These are phyloP conservation scores for Volutella citrinella DNA, from an alignment of 2,329 filamentous ascomycete genomes.

Conservation along the genomic window DNA sequence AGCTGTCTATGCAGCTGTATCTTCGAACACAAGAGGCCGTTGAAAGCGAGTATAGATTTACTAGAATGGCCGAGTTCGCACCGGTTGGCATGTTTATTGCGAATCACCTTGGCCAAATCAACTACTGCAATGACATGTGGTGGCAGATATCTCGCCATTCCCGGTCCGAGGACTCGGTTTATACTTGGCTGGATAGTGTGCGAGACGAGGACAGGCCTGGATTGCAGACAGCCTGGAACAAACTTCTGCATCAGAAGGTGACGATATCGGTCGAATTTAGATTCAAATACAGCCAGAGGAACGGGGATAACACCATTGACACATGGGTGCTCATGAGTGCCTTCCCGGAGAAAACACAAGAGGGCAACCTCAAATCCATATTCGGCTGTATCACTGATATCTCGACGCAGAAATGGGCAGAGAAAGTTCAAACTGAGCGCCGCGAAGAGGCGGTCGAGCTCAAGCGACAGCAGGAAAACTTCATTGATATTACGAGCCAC, in stretches of 20 bases:
- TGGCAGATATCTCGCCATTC: conserved; percentile 68
- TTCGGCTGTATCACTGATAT: conserved; percentile 85
- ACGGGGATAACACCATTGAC: conserved; percentile 58
- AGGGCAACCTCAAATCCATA: conserved; percentile 67
- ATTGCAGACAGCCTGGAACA: conserved; percentile 60
- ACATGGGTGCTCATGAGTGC: conserved; percentile 78
- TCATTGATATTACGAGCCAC: conserved; percentile 72
- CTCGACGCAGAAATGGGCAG: conserved; percentile 79
- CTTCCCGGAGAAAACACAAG: conserved; percentile 65
- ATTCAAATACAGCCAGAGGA: conserved; percentile 66
- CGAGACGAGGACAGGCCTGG: conserved; percentile 61
- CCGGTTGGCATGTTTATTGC: conserved; percentile 85
- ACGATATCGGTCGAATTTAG: conserved; percentile 71
- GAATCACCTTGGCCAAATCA: conserved; percentile 67
- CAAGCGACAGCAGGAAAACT: conserved; percentile 70
- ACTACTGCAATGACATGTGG: conserved; percentile 80
- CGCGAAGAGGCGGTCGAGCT: conserved; percentile 79
- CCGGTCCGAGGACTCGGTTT: conserved; percentile 53
- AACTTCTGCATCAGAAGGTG: conserved; percentile 57
- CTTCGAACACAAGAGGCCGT: conserved; percentile 60
- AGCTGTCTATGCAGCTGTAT: conserved; percentile 72
- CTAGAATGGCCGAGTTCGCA: conserved; percentile 79
- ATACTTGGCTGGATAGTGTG: conserved; percentile 71
- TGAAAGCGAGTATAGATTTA: conserved; percentile 75
- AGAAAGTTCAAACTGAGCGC: conserved; percentile 73